These are phyloP conservation scores for Entomortierella lignicola DNA, from an alignment of 192 early-diverging fungal species.

Conservation along the genomic window DNA sequence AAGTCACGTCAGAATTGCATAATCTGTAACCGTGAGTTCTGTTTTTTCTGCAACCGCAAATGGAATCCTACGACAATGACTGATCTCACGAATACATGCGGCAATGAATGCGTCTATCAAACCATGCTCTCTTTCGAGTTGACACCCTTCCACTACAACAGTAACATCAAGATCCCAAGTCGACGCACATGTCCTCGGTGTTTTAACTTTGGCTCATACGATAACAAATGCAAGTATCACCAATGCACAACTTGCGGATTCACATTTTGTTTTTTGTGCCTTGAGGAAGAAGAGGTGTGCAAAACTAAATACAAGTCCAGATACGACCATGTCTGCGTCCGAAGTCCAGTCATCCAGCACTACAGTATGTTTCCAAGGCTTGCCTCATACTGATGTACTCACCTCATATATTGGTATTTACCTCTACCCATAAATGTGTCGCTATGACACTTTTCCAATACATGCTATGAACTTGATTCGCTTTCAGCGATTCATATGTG, in stretches of 20 bases:
- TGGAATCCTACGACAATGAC: slow-evolving; percentile 23
- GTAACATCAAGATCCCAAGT: slow-evolving; percentile 20
- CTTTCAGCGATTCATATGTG: no score
- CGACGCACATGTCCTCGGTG: slow-evolving; percentile 23
- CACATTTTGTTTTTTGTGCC: slow-evolving; percentile 40
- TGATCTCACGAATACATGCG: slow-evolving; percentile 20
- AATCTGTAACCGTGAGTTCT: slow-evolving; percentile 19
- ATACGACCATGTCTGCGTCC: slow-evolving; percentile 19
- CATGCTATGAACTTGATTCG: no score
- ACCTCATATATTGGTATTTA: no score
- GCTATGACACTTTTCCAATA: no score
- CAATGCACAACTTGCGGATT: slow-evolving; percentile 14
- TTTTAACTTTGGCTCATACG: slow-evolving; percentile 37
- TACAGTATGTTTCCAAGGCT: slow-evolving; percentile 38
- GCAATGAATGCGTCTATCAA: slow-evolving; percentile 29
- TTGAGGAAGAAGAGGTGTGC: slow-evolving; percentile 22
- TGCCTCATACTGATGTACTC: no score
- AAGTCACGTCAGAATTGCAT: slow-evolving; percentile 20
- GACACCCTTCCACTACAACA: slow-evolving; percentile 26
- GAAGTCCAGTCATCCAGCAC: neutral
- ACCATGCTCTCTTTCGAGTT: slow-evolving; percentile 30
- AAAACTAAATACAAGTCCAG: slow-evolving; percentile 11
- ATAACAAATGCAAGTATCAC: slow-evolving; percentile 40
- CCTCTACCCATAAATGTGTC: no score
- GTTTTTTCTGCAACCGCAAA: slow-evolving; percentile 37